These are phyloP conservation scores for Mariannaea sp. DNA, from an alignment of 2,329 filamentous ascomycete genomes.

Conservation along the genomic window DNA sequence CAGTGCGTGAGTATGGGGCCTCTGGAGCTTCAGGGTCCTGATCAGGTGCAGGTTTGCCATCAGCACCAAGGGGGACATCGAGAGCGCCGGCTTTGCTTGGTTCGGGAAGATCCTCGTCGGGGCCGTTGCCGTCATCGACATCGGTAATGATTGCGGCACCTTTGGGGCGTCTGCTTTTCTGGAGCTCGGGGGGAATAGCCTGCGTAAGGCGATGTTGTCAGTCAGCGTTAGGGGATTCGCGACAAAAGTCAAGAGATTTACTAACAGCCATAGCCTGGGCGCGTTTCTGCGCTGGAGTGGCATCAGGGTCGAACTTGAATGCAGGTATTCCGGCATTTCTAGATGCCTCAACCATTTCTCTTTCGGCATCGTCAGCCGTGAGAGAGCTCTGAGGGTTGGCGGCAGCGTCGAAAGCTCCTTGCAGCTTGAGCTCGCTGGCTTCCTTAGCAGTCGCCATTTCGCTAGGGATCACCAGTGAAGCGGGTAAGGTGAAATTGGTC, in stretches of 20 bases:
- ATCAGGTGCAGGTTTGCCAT: conserved; percentile 56
- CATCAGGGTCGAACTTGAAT: conserved; percentile 86
- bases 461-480: conserved; percentile 25
- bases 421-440: conserved; percentile 73
- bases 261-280: conserved; percentile 77
- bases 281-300: conserved; percentile 80
- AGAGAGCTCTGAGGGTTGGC: conserved; percentile 70
- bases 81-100: conserved; percentile 73
- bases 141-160: conserved; percentile 78
- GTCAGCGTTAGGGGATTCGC: conserved; percentile 3
- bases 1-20: conserved; percentile 59
- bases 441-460: conserved; percentile 44
- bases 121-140: conserved; percentile 70
- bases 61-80: conserved; percentile 54
- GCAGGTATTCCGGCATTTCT: conserved; percentile 78
- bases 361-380: conserved; percentile 72
- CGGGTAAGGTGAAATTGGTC: conserved; percentile 16
- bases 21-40: conserved; percentile 59
- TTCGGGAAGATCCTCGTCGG: conserved; percentile 77
- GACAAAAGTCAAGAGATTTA: not conserved
- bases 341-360: conserved; percentile 76
- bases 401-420: conserved; percentile 79
- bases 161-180: conserved; percentile 50
- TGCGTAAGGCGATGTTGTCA: conserved; percentile 26
- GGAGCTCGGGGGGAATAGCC: conserved; percentile 48